Conservation (phyloP, 176 grass and related monocot species). For the Avena sativa region DNA sequence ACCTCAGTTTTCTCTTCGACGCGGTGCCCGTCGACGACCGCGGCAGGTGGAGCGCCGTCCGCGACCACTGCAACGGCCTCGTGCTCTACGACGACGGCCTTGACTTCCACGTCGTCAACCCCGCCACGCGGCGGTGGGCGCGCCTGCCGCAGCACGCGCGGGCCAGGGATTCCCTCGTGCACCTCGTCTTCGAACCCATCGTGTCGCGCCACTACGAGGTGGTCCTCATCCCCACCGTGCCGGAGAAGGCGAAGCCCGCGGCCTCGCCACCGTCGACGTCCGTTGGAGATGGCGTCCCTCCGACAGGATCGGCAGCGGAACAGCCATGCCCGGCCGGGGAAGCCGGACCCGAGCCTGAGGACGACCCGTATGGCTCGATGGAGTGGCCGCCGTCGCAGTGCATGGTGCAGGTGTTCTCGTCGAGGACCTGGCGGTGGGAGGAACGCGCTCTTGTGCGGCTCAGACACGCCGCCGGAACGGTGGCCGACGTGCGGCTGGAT, state of each 20-base stretch:
- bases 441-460: neutral
- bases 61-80: slow-evolving; percentile 23
- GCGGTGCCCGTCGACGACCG: too few relatives aligned
- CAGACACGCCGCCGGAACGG: neutral
- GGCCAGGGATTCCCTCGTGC: too few relatives aligned
- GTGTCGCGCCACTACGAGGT: slow-evolving; percentile 19
- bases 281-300: neutral
- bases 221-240: neutral
- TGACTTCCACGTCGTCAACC: neutral
- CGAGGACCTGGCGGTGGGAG: neutral
- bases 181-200: slow-evolving; percentile 3
- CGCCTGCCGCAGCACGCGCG: neutral
- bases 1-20: too few relatives aligned
- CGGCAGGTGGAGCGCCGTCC: neutral
- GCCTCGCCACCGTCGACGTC: neutral
- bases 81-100: neutral
- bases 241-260: neutral
- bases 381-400: neutral
- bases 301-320: neutral
- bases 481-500: neutral
- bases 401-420: neutral
- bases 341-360: neutral
- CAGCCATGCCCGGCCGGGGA: too few relatives aligned
- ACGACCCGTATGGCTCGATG: neutral
- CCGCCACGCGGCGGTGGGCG: neutral